Evolutionary conservation across 805 yeast species (phyloP).

Genomic region (Saccharomyces jurei): DNA sequence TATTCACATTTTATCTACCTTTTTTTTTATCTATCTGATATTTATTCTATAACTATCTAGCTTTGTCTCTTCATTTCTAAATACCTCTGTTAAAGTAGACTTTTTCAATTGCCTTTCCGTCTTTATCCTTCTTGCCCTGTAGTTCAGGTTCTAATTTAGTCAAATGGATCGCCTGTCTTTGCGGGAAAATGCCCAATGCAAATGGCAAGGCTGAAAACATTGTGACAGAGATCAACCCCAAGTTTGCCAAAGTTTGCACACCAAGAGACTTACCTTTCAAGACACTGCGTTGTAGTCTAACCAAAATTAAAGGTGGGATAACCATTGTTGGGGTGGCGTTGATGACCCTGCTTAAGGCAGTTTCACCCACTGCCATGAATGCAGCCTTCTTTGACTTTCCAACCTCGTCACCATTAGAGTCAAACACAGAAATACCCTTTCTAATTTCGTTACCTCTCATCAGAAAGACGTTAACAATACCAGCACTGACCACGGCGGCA

Average conservation of each 20-base stretch:
- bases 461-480: slow-evolving; percentile 88
- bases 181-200: slow-evolving; percentile 94
- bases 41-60: neutral
- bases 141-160: slow-evolving; percentile 57
- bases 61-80: slow-evolving; percentile 28
- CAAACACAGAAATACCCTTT: slow-evolving; percentile 70
- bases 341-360: slow-evolving; percentile 89
- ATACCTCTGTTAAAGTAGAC: slow-evolving; percentile 94
- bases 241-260: slow-evolving; percentile 61
- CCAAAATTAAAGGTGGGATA: slow-evolving; percentile 79
- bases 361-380: slow-evolving; percentile 86
- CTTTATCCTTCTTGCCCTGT: slow-evolving; percentile 47
- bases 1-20: neutral
- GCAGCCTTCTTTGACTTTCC: slow-evolving; percentile 86
- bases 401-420: slow-evolving; percentile 54
- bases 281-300: slow-evolving; percentile 62
- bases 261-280: slow-evolving; percentile 61
- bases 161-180: slow-evolving; percentile 58
- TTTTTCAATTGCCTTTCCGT: slow-evolving; percentile 47
- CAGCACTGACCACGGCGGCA: slow-evolving; percentile 98
- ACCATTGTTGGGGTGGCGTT: slow-evolving; percentile 98
- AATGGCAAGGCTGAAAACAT: slow-evolving; percentile 86
- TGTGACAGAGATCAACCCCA: slow-evolving; percentile 79
- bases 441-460: slow-evolving; percentile 94
- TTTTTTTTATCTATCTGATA: neutral